Conservation (phyloP, 2,329 filamentous ascomycete genomes). For the Tetracladium maxilliforme region DNA sequence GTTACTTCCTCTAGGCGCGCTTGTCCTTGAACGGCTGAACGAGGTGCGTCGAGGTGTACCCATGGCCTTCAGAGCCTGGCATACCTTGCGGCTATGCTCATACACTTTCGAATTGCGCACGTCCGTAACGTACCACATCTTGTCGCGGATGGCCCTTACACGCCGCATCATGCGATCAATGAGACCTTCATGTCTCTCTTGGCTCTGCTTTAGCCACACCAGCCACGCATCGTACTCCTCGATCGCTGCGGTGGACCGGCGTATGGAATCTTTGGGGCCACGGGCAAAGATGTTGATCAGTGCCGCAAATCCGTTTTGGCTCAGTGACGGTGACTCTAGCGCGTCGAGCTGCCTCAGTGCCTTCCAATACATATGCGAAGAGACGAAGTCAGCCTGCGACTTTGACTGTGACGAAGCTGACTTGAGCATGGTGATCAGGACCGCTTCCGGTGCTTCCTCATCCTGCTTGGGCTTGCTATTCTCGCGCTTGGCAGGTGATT, state of each 20-base stretch:
- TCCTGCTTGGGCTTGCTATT: conserved; percentile 15
- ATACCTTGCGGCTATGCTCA: conserved; percentile 74
- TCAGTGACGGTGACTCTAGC: conserved; percentile 43
- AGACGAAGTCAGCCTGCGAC: conserved; percentile 68
- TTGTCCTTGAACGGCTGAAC: conserved; percentile 12
- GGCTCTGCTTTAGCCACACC: conserved; percentile 69
- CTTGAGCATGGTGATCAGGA: conserved; percentile 59
- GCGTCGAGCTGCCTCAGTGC: conserved; percentile 60
- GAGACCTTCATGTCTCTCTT: conserved; percentile 60
- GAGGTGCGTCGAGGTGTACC: conserved; percentile 38
- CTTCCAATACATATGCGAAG: conserved; percentile 74
- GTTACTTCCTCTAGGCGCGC: too few relatives aligned
- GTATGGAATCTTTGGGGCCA: conserved; percentile 54
- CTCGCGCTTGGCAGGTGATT: too few relatives aligned
- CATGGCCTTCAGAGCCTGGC: conserved; percentile 84
- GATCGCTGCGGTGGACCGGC: conserved; percentile 54
- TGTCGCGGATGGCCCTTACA: conserved; percentile 67
- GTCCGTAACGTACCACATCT: conserved; percentile 98
- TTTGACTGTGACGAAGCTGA: conserved; percentile 65
- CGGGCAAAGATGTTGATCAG: conserved; percentile 61
- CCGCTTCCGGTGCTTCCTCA: conserved; percentile 28
- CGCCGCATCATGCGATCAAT: conserved; percentile 63
- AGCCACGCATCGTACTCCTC: conserved; percentile 73
- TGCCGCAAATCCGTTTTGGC: conserved; percentile 54
- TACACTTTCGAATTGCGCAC: conserved; percentile 83